Evolutionary conservation across 1,284 basidiomycete genomes (phyloP), one percentile per base, ranked within the genome.

Genomic region (Flammula alnicola): DNA sequence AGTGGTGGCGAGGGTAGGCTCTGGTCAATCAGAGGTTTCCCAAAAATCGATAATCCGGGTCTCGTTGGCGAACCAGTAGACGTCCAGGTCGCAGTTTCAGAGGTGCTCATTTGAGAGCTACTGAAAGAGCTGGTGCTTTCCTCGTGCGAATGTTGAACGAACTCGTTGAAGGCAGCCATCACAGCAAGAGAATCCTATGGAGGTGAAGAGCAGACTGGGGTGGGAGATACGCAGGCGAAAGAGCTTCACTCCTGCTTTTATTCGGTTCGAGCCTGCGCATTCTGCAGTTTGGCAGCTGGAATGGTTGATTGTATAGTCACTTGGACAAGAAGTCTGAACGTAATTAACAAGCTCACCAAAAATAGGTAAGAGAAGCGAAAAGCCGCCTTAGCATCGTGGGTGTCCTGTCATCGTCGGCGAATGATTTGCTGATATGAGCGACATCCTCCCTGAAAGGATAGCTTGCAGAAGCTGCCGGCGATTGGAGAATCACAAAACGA

Each of bases 201-300:
- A 29, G 16, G 33, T 20, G 25, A 10, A 9, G 44, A 32, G 27
- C 23, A 22, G 16, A 17, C 14, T 9, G 11, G 8, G n/a, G 29
- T 30, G 19, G 22, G 9, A 20, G 20, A 29, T 22, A n/a, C 22
- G 4, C 9, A 9, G 19, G 19, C 2, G 4, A 25, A 12, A 38
- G n/a, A 22, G 17, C 35, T 39, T 23, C 10, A 23, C n/a, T 25
- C 27, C 44, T 3, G 11, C 8, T 31, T 39, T 39, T 47, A 39
- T 47, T 39, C 27, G 36, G 20, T 12, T 25, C 12, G 12, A 29
- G 33, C 27, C 20, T 29, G 16, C 37, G 23, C 23, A 39, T 4
- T 39, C 31, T 32, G 35, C 16, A 11, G 11, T 22, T 39, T 47
- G 44, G 36, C 44, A 47, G 44, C 26, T 47, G 44, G 17, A 47